Base-by-base conservation (phyloP, 2,329 filamentous ascomycete species). In the Ascosphaera pollenicola region DNA sequence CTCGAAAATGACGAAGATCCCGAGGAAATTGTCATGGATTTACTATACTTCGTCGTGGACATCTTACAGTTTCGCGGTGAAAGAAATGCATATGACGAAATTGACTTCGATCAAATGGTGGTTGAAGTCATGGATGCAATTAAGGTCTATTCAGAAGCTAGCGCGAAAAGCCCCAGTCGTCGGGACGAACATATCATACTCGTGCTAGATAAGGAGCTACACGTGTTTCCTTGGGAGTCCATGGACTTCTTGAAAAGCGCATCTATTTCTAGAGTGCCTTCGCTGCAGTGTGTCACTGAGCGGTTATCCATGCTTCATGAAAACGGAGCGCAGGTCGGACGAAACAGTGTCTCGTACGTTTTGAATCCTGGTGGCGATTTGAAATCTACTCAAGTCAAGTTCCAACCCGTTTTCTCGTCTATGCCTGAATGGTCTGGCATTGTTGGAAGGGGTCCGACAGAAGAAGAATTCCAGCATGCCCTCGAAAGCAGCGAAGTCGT, bases 41-140 rank as follows among this genome's bases (percentile, higher is more conserved):
- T 98, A 19, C 69, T 98, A 3, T 95, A 94, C 59, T 95, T 95
- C 53, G 80, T 95, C 1, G 77, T 98, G 4, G 89, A 98, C 50
- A 85, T 95, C 39, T 65, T 98, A 2, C 89, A 95, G 54, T 95
- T 98, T 56, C 82, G 93, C 48, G 89, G 89, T 13, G 91, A 98
- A 59, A 72, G 75, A 37, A 98, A 95, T 52, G 89, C 91, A 0
- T 94, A 94, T 57, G 89, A 98, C 49, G 89, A 98, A 59, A 81
- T 98, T 45, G 87, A 95, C 56, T 92, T 95, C 52, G 89, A 98
- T 48, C 62, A 68, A 47, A 91, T 98, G 72, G 74, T 85, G 3
- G 68, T 95, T 31, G 84, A 93, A 48, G 82, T 81, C 0, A 69
- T 83, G 31, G 87, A 94, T 57, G 82, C 84, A 2, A 62, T 98